Evolutionary conservation across 2,329 filamentous ascomycete species (phyloP).

Genomic region (Endoconidiophora polonica): DNA sequence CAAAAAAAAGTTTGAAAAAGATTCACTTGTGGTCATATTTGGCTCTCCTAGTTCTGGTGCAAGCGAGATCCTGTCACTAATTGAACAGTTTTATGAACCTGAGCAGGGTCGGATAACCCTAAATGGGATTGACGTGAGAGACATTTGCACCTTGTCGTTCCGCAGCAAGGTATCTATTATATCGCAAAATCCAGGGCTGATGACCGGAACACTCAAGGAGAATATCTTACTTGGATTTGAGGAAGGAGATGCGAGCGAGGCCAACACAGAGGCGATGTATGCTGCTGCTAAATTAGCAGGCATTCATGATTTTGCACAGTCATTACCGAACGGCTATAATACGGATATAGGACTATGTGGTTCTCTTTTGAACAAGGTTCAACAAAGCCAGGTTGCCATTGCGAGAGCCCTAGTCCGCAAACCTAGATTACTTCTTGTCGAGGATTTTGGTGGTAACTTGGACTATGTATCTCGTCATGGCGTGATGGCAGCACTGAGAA

Average conservation of each 20-base stretch:
- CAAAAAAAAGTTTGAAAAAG: too few relatives aligned
- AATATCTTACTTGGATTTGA: constrained; percentile 39
- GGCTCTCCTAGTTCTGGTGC: constrained; percentile 16
- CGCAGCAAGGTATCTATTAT: constrained; percentile 34
- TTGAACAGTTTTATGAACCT: constrained; percentile 16
- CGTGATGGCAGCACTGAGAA: constrained; percentile 38
- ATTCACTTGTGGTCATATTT: constrained; percentile 5
- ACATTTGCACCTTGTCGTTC: too few relatives aligned
- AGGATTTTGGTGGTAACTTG: constrained; percentile 51
- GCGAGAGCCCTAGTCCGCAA: constrained; percentile 45
- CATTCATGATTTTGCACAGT: constrained; percentile 60
- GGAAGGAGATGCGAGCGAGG: not conserved
- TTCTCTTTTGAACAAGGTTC: constrained; percentile 47
- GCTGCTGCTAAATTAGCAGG: constrained; percentile 33
- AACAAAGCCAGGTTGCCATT: constrained; percentile 48
- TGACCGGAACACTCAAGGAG: constrained; percentile 41
- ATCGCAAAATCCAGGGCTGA: constrained; percentile 32
- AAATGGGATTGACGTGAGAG: constrained; percentile 24
- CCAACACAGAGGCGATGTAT: constrained; percentile 3
- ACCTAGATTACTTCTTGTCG: constrained; percentile 46
- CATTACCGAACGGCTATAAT: constrained; percentile 40
- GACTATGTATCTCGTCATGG: constrained; percentile 39
- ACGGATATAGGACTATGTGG: constrained; percentile 47
- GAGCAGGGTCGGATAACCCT: constrained; percentile 28
- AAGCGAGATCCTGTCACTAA: constrained; percentile 18